Percentiles rank a stretch among this genome's conserved stretches.
Conservation (phyloP, 1,284 basidiomycete genomes). For the Tilletia caries region DNA sequence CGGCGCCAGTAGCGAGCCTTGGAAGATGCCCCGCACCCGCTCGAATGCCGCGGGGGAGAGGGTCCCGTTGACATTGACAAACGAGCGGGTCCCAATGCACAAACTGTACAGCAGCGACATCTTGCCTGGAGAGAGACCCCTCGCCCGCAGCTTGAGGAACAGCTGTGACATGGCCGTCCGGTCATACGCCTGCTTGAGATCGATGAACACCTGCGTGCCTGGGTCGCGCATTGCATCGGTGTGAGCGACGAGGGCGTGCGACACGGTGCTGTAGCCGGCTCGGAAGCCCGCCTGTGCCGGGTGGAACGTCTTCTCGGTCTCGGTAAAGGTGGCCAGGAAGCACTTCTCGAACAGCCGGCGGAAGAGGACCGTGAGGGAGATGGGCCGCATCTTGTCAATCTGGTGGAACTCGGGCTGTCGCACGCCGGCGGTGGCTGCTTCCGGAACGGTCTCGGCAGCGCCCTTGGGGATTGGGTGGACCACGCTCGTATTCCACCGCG, state of each 20-base stretch:
- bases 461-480: neutral
- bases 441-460: neutral
- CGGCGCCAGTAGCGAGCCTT: neutral
- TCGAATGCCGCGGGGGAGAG: neutral
- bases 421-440: neutral
- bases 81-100: neutral
- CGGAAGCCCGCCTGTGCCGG: neutral
- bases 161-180: neutral
- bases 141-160: neutral
- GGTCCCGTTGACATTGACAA: neutral
- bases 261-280: neutral
- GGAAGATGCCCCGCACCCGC: neutral
- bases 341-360: slow-evolving; percentile 1
- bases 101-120: neutral
- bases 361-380: neutral
- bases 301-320: neutral
- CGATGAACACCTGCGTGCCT: neutral
- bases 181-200: slow-evolving; percentile 1
- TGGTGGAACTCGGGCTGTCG: neutral
- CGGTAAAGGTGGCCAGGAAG: neutral
- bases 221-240: neutral
- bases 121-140: neutral
- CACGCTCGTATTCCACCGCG: neutral
- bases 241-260: neutral
- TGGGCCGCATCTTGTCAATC: neutral